A percentile compares a stretch with the other conserved stretches of the same genome.
phyloP scores from a whole-genome alignment of 805 yeast genomes.

The Citeromyces matritensis region DNA sequence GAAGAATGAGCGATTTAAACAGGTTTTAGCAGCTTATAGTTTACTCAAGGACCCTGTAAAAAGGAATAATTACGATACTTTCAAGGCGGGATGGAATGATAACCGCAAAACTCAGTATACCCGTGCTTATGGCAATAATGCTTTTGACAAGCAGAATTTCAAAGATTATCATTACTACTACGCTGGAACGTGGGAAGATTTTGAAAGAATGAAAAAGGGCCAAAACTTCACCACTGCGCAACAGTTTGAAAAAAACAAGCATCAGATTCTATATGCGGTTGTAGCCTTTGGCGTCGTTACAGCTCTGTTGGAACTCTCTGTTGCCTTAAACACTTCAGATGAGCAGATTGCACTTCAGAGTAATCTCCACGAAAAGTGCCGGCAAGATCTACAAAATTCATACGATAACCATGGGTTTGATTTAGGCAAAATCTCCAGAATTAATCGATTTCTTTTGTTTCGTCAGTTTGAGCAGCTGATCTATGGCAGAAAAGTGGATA shows the following conservation, averaged over 20 bases:
- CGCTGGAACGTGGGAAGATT: constrained; percentile 55
- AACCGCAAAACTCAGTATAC: not conserved
- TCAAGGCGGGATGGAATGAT: constrained; percentile 26
- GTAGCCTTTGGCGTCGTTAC: constrained; percentile 12
- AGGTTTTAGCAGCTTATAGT: constrained; percentile 43
- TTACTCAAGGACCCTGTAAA: constrained; percentile 28
- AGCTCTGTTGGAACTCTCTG: constrained; percentile 14
- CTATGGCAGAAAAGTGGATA: constrained; percentile 9
- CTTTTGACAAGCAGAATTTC: constrained; percentile 1
- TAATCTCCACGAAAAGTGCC: constrained; percentile 21
- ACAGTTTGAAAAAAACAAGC: constrained; percentile 12
- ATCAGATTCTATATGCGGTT: constrained; percentile 11
- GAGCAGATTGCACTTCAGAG: constrained; percentile 20
- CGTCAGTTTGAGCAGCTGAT: constrained; percentile 17
- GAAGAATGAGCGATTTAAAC: constrained; percentile 32
- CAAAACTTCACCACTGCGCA: constrained; percentile 3
- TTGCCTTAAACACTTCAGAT: constrained; percentile 15
- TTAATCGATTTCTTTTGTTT: constrained; percentile 44
- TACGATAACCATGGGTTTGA: constrained; percentile 39
- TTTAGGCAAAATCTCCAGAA: constrained; percentile 28
- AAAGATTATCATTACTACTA: constrained; percentile 30
- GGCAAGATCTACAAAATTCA: constrained; percentile 22
- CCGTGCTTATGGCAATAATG: not conserved
- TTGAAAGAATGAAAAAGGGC: constrained; percentile 16
- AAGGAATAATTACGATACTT: constrained; percentile 28